Evolutionary conservation across 2,329 filamentous ascomycete species (phyloP), one percentile per base, ranked within the genome.

Genomic region (Fusarium proliferatum): DNA sequence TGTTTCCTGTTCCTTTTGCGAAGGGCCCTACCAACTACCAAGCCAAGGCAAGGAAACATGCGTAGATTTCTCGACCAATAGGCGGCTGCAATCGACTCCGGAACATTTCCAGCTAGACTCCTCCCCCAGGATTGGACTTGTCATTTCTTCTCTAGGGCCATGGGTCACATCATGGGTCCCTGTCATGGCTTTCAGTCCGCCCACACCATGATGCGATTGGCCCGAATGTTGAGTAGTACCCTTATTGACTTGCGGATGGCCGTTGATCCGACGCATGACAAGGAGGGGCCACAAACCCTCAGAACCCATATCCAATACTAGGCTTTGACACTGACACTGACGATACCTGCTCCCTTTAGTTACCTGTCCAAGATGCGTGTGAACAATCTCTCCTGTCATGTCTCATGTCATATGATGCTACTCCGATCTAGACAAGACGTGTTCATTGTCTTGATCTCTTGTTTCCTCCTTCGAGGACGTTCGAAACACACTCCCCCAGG

Each of bases 201-300:
- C 34, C n/a, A 43, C 3, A 38, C 48, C 30, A 45, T 3, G 11
- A 46, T 55, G 55, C 55, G 36, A 68, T 72, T 72, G 69, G 65
- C 19, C 46, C 16, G 28, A 38, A n/a, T 51, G 9, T 34, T 51
- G 17, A 56, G 28, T 39, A 43, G 28, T 33, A 28, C 38, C 66
- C 42, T 73, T 73, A 56, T 67, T 46, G 11, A 62, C 61, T 42
- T 45, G 59, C 49, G 57, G 60, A 72, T 60, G 58, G 70, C 57
- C 64, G 61, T 67, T 71, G 46, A 73, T 71, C 67, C 59, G 61
- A 67, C 57, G 43, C 58, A 48, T 42, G 39, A 66, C 66, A 51
- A 43, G 51, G 33, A 56, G 23, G 52, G 49, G 45, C 34, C 52
- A 56, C 34, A 61, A 66, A 38, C 41, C 36, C 42, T 41, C 52